Conservation (phyloP, 2,329 filamentous ascomycete genomes). For the Fusarium sp. region DNA sequence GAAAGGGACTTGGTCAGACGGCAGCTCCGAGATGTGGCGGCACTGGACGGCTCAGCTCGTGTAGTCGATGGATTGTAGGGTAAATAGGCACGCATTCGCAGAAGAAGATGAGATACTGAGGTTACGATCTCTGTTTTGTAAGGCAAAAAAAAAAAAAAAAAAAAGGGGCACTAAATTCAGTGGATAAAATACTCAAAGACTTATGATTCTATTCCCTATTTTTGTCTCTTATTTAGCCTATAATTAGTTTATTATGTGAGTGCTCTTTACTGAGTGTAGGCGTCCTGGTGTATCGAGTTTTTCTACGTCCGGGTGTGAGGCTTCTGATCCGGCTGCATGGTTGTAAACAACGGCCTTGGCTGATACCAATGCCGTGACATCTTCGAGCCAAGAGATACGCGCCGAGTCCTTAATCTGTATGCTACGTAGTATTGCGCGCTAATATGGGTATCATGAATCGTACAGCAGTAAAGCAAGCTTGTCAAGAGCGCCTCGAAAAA, state of each 20-base stretch:
- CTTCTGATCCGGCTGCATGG: not conserved
- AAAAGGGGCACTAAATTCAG: too few relatives aligned
- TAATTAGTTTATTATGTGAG: too few relatives aligned
- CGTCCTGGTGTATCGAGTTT: too few relatives aligned
- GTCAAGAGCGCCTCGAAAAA: slow-evolving; percentile 8
- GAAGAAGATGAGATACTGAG: too few relatives aligned
- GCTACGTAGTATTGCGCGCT: slow-evolving; percentile 17
- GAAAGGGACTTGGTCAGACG: slow-evolving; percentile 15
- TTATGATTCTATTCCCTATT: too few relatives aligned
- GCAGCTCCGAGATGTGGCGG: slow-evolving; percentile 29
- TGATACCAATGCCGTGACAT: not conserved
- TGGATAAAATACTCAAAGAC: too few relatives aligned
- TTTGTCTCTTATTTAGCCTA: too few relatives aligned
- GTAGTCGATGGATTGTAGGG: not conserved
- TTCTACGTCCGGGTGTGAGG: too few relatives aligned
- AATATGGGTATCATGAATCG: slow-evolving; percentile 33
- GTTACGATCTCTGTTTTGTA: too few relatives aligned
- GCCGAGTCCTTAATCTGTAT: not conserved
- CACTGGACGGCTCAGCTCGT: not conserved
- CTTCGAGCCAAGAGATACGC: not conserved
- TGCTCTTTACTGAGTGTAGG: too few relatives aligned
- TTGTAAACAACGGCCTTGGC: not conserved
- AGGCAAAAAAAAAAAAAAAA: too few relatives aligned
- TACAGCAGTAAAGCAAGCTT: slow-evolving; percentile 14
- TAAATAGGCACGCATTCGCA: not conserved